Evolutionary conservation across 2,329 filamentous ascomycete genomes (phyloP).

Genomic region (Teratosphaeria zuluensis): DNA sequence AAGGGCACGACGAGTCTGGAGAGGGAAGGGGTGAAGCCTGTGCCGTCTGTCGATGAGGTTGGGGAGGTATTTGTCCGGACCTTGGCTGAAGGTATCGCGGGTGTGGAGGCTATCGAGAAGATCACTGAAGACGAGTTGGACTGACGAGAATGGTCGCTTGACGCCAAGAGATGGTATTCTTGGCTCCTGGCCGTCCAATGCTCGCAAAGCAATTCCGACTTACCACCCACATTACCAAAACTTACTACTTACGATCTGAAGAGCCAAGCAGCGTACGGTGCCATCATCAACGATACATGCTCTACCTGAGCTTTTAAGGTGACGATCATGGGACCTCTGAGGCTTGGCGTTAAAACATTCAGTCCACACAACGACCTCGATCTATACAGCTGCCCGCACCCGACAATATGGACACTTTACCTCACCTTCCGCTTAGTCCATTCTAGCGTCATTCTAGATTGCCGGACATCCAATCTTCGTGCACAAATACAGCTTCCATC

Average conservation of each 20-base stretch:
- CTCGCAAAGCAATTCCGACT: background rate
- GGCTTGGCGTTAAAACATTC: background rate
- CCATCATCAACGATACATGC: background rate
- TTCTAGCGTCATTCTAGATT: too few relatives aligned
- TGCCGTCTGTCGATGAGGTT: constrained; percentile 28
- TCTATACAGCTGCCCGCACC: background rate
- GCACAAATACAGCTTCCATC: background rate
- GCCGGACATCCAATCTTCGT: too few relatives aligned
- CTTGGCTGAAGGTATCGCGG: constrained; percentile 19
- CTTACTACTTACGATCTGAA: background rate
- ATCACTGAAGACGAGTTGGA: background rate
- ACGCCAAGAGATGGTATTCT: background rate
- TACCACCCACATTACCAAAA: background rate
- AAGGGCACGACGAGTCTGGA: constrained; percentile 68
- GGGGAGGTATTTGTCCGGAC: constrained; percentile 32
- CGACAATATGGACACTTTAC: background rate
- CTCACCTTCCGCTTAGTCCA: background rate
- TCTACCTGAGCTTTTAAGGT: background rate
- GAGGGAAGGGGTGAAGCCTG: constrained; percentile 37
- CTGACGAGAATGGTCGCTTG: background rate
- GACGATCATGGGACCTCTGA: background rate
- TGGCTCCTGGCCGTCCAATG: background rate
- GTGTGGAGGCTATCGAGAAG: background rate
- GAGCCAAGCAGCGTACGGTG: background rate
- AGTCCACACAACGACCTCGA: background rate